phyloP scores from a whole-genome alignment of 371 early-diverging fungal species.

The Enterocytospora artemiae region DNA sequence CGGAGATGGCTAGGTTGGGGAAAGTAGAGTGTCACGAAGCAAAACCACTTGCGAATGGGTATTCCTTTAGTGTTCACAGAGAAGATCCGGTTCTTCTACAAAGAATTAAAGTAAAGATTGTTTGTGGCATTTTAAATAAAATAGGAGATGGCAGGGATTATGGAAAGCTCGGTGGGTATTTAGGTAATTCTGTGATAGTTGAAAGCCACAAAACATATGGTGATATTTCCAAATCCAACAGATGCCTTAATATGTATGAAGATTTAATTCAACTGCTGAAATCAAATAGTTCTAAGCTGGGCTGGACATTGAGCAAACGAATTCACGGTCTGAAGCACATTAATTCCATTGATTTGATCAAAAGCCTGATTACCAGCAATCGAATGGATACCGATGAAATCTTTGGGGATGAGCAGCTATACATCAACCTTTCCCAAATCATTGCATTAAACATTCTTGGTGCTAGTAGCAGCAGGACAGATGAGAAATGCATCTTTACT shows the following conservation, averaged over 20 bases:
- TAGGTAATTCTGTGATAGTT: not conserved
- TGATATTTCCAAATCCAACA: not conserved
- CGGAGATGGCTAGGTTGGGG: too few species aligned
- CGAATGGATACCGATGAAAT: slow-evolving; percentile 3
- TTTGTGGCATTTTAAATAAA: too few species aligned
- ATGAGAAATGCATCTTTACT: too few species aligned
- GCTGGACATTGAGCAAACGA: slow-evolving; percentile 35
- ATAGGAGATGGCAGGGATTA: not conserved
- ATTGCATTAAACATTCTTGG: slow-evolving; percentile 22
- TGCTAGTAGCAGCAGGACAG: not conserved
- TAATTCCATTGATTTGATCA: slow-evolving; percentile 11
- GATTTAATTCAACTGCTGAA: slow-evolving; percentile 16
- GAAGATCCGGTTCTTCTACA: too few species aligned
- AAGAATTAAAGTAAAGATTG: too few species aligned
- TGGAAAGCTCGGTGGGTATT: not conserved
- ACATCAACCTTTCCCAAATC: slow-evolving; percentile 36
- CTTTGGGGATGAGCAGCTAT: slow-evolving; percentile 34
- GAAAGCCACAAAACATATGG: not conserved
- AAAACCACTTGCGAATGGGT: too few species aligned
- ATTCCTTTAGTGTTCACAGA: too few species aligned
- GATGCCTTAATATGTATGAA: not conserved
- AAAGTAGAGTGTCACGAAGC: too few species aligned
- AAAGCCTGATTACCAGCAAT: not conserved
- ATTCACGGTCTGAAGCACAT: slow-evolving; percentile 18
- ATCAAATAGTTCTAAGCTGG: slow-evolving; percentile 22